Conservation (phyloP, 306 rosid species). For the Cucumis melo region DNA sequence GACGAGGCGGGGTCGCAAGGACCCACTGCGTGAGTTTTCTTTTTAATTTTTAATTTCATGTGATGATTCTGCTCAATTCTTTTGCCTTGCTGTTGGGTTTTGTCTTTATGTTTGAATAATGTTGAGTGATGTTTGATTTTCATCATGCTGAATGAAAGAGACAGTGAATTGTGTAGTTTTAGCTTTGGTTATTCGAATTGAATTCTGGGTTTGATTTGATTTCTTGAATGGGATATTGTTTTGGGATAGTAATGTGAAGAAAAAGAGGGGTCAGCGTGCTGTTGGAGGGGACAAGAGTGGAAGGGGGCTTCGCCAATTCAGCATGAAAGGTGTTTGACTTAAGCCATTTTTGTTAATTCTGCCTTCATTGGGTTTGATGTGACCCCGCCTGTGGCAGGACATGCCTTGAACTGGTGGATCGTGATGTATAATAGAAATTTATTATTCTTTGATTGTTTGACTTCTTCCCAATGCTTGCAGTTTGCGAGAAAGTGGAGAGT, state of each 20-base stretch:
- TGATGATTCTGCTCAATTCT: neutral
- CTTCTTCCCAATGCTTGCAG: slow-evolving; percentile 31
- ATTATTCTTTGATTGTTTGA: slow-evolving; percentile 4
- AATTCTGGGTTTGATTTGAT: neutral
- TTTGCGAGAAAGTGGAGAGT: slow-evolving; percentile 95
- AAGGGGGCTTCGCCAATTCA: slow-evolving; percentile 96
- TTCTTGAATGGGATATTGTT: slow-evolving; percentile 10
- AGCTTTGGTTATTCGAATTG: neutral
- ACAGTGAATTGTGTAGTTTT: neutral
- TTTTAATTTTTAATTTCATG: neutral
- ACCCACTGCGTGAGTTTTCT: slow-evolving; percentile 47
- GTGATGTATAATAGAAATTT: neutral
- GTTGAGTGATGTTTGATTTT: neutral
- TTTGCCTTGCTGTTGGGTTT: neutral
- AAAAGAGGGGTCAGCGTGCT: slow-evolving; percentile 91
- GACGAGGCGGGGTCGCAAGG: slow-evolving; percentile 83
- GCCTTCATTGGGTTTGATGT: neutral
- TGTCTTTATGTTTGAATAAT: neutral
- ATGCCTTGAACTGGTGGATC: neutral
- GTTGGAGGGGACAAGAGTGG: slow-evolving; percentile 94
- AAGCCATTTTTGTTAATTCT: neutral
- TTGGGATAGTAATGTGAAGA: slow-evolving; percentile 58
- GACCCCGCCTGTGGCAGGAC: neutral
- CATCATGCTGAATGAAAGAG: neutral
- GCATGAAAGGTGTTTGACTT: slow-evolving; percentile 77